Conservation (phyloP, 352 stramenopile genomes). For the Globisporangium nodosum region DNA sequence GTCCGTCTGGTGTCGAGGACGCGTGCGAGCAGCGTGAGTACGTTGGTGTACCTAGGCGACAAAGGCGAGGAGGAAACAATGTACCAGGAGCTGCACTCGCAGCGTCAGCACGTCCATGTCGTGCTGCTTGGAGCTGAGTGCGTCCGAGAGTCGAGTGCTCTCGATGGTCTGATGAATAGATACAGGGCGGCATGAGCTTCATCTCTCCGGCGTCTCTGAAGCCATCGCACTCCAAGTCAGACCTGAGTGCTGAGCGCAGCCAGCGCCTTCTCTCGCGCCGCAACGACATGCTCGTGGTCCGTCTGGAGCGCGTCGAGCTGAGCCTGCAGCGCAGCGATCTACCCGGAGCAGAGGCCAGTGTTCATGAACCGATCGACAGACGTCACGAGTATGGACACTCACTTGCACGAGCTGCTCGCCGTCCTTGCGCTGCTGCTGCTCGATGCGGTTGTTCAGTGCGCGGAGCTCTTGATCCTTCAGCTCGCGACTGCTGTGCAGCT, state of each 20-base stretch:
- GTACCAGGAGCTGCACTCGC: conserved; percentile 20
- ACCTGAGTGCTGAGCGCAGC: conserved; percentile 19
- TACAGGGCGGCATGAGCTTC: neutral
- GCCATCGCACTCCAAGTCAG: no score
- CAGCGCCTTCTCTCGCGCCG: conserved; percentile 15
- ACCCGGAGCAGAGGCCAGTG: neutral
- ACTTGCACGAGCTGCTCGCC: conserved; percentile 8
- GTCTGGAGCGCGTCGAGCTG: conserved; percentile 13
- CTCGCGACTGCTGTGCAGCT: conserved; percentile 11
- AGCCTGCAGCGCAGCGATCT: conserved; percentile 4
- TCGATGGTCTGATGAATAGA: conserved; percentile 13
- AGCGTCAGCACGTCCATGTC: conserved; percentile 17
- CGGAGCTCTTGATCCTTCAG: conserved; percentile 14
- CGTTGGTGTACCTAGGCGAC: neutral
- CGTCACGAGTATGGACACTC: neutral
- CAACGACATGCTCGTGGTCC: conserved; percentile 15
- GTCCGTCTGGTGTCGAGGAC: conserved; percentile 10
- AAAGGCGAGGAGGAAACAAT: neutral
- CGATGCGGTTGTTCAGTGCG: neutral
- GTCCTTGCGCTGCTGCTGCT: conserved; percentile 1
- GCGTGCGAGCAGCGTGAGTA: neutral
- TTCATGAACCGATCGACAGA: neutral
- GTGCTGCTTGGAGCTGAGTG: conserved; percentile 21
- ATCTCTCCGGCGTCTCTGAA: neutral
- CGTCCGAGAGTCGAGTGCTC: conserved; percentile 12